Base-by-base conservation (phyloP, 1,284 basidiomycete genomes). In the Termitomyces sp. region DNA sequence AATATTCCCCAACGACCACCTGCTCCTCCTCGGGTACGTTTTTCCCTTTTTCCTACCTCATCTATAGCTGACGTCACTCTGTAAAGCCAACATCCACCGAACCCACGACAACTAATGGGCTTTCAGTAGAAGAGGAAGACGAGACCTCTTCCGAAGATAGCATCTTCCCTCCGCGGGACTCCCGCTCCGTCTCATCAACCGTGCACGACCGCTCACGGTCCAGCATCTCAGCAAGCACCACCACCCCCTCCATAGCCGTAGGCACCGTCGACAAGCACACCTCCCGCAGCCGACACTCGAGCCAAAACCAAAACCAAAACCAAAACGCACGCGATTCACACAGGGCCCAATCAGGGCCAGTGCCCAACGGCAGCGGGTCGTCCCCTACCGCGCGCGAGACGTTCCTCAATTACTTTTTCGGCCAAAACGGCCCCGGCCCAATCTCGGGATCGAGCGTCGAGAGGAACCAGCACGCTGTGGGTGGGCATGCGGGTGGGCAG, bases 341-440 rank as follows among this genome's bases (percentile, higher is more conserved):
- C 26, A 55, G 69, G 50, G 64, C 72, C 21, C 67, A 69, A 34
- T 68, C 71, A 42, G 64, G 64, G n/a, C 55, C 61, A 48, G 49
- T 58, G 50, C 58, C 57, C 53, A 68, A 64, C 53, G 69, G 65
- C 53, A 68, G 67, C 33, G 67, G 71, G 15, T 71, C 73, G 26
- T 75, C 78, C 1, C 73, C 77, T 10, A 73, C 80, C 1, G 87
- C 92, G 19, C 82, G 88, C 62, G 94, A 97, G 65, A 91, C 91
- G 3, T 96, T 98, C 78, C 75, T 97, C 56, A 94, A 91, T 67
- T 97, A 97, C 71, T 97, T 98, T 75, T 97, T 98, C 68, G 95
- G 92, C 1, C 90, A 89, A 72, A 88, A 84, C 63, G 85, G 83
- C 1, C 80, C 86, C 28, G 85, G 83, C 0, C 85, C 86, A 2